Percentiles rank a stretch among this genome's conserved stretches.
phyloP scores from a whole-genome alignment of 345 rosid species.

The Citrus mangshanensis region DNA sequence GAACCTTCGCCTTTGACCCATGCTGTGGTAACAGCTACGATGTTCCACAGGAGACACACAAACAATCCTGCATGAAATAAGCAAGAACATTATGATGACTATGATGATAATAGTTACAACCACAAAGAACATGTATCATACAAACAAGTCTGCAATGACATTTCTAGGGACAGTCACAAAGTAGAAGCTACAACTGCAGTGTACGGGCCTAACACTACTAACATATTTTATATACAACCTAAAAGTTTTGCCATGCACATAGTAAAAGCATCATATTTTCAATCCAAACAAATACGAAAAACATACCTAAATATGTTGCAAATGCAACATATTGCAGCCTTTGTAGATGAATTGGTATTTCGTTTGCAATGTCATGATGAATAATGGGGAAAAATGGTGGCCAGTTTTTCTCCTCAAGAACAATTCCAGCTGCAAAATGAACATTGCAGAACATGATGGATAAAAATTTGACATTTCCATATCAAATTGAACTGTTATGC shows the following conservation, averaged over 20 bases:
- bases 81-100: background rate
- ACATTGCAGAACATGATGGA: background rate
- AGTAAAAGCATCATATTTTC: background rate
- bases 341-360: constrained; percentile 83
- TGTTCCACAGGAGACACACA: constrained; percentile 81
- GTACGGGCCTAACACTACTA: background rate
- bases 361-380: constrained; percentile 84
- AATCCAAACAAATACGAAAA: background rate
- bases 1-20: constrained; percentile 87
- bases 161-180: background rate
- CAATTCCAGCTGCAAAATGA: constrained; percentile 59
- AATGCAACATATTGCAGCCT: constrained; percentile 72
- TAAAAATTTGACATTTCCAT: too few species aligned
- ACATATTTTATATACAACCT: background rate
- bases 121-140: background rate
- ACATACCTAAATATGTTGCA: constrained; percentile 65
- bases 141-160: background rate
- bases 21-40: constrained; percentile 73
- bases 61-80: constrained; percentile 60
- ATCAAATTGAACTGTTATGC: too few species aligned
- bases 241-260: background rate
- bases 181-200: background rate
- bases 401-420: constrained; percentile 81
- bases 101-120: background rate
- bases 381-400: constrained; percentile 81